A percentile compares a stretch with the other conserved stretches of the same genome.
phyloP scores from a whole-genome alignment of 83 land plant species.

The Picea engelmannii region DNA sequence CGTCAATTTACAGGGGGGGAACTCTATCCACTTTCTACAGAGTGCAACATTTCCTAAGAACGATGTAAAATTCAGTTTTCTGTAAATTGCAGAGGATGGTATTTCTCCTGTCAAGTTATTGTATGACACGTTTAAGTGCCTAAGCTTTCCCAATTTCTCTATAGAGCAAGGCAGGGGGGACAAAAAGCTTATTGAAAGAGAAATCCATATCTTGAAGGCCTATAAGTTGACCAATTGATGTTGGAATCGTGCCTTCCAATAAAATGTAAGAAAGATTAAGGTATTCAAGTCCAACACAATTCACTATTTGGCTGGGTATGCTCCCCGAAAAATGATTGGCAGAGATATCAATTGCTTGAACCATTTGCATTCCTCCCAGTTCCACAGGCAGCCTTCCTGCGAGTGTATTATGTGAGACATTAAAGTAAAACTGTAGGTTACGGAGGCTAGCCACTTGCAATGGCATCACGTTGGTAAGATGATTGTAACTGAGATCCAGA shows the following conservation, averaged over 20 bases:
- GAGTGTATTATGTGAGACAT: constrained; percentile 26
- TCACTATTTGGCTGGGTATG: constrained; percentile 13
- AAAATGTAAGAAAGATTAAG: constrained; percentile 23
- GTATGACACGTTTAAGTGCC: neutral
- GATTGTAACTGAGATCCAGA: constrained; percentile 24
- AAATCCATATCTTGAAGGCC: neutral
- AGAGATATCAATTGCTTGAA: constrained; percentile 38
- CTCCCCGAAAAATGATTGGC: constrained; percentile 28
- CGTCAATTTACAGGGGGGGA: no score
- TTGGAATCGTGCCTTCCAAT: constrained; percentile 14
- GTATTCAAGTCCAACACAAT: constrained; percentile 2
- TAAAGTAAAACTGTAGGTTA: constrained; percentile 16
- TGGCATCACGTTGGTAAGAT: constrained; percentile 22
- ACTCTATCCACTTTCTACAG: neutral
- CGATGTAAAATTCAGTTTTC: neutral
- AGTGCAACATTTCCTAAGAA: neutral
- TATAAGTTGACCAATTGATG: neutral
- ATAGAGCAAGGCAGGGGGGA: constrained; percentile 11
- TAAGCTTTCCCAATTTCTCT: constrained; percentile 2
- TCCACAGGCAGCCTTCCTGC: constrained; percentile 29
- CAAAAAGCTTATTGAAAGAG: constrained; percentile 19
- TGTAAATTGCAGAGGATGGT: neutral
- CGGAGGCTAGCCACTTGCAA: constrained; percentile 25
- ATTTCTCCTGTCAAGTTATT: constrained; percentile 6
- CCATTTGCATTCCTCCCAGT: constrained; percentile 20